Evolutionary conservation across 2,329 filamentous ascomycete species (phyloP).

Genomic region (Fusarium poae): DNA sequence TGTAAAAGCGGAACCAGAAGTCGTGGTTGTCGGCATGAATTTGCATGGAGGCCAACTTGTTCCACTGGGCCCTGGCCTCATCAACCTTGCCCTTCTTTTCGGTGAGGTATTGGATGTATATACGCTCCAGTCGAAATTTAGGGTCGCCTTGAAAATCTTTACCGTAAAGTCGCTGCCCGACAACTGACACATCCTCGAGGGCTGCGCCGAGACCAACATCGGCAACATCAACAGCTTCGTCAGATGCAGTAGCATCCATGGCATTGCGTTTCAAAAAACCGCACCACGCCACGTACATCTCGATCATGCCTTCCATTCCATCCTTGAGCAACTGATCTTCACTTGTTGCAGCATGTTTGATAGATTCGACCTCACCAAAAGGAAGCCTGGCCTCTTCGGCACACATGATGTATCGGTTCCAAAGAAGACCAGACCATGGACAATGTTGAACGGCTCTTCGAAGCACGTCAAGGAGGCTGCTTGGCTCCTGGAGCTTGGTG

Average conservation of each 20-base stretch:
- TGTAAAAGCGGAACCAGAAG: conserved; percentile 93
- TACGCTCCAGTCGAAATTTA: conserved; percentile 87
- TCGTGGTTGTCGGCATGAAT: conserved; percentile 83
- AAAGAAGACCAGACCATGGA: conserved; percentile 90
- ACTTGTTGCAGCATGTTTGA: conserved; percentile 93
- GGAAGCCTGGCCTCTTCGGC: conserved; percentile 82
- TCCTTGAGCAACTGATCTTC: conserved; percentile 86
- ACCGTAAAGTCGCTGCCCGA: conserved; percentile 80
- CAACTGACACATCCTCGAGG: conserved; percentile 85
- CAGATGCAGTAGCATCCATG: conserved; percentile 77
- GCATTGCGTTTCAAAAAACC: conserved; percentile 90
- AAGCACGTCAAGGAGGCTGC: conserved; percentile 74
- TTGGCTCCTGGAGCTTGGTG: conserved; percentile 56
- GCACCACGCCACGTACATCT: conserved; percentile 95
- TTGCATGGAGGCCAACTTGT: conserved; percentile 72
- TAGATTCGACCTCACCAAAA: conserved; percentile 85
- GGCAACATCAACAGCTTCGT: conserved; percentile 89
- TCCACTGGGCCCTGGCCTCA: conserved; percentile 83
- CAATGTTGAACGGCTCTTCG: conserved; percentile 90
- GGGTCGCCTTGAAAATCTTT: conserved; percentile 86
- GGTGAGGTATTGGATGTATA: conserved; percentile 91
- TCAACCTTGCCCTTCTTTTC: conserved; percentile 84
- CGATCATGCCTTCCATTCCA: conserved; percentile 88
- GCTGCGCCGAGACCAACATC: conserved; percentile 90
- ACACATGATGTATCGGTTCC: conserved; percentile 88